Evolutionary conservation across 2,329 filamentous ascomycete species (phyloP), one percentile per base, ranked within the genome.

Genomic region (Nakataea oryzae): DNA sequence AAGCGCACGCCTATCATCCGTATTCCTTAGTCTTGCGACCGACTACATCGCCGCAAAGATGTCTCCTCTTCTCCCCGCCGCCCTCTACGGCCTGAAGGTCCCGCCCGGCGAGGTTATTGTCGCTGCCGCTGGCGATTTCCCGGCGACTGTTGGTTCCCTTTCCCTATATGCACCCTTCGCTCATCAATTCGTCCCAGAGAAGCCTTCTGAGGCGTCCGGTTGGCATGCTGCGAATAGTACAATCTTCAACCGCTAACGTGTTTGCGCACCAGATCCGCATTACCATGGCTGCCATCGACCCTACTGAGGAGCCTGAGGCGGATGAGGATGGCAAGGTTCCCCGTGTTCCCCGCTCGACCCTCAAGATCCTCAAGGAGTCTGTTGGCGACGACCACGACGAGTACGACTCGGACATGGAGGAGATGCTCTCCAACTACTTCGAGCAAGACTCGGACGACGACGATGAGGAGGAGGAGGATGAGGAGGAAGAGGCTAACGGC

Each of bases 201-300:
- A n/a, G 24, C 8, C 41, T n/a, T 17, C 8, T 24, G 17, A n/a
- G 21, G 17, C 6, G 11, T 13, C 41, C 11, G 5, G 47, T 5
- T 24, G 34, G 30, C 56, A 57, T n/a, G 14, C 21, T 6, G 11
- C 41, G 41, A 50, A 17, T n/a, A 2, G 41, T n/a, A 4, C 11
- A 11, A 9, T 24, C 9, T 50, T 17, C 34, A 50, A n/a, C 21
- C 11, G 21, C 41, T 50, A 29, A 62, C 62, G 24, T 17, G 6
- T 54, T 17, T 13, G 2, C 17, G 3, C 3, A 12, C 11, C 71
- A 96, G 93, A 96, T 97, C 79, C 91, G 91, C 74, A 91, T 99
- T 73, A 97, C 93, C 71, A 99, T 99, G 95, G 95, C 96, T 71
- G 95, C 95, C 67, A 88, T 99, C 74, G 93, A 99, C 74, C 95